Percentiles rank a stretch among this genome's conserved stretches.
These are phyloP conservation scores for Termitomyces sp. DNA, from an alignment of 768 basidiomycete genomes.

Conservation along the genomic window DNA sequence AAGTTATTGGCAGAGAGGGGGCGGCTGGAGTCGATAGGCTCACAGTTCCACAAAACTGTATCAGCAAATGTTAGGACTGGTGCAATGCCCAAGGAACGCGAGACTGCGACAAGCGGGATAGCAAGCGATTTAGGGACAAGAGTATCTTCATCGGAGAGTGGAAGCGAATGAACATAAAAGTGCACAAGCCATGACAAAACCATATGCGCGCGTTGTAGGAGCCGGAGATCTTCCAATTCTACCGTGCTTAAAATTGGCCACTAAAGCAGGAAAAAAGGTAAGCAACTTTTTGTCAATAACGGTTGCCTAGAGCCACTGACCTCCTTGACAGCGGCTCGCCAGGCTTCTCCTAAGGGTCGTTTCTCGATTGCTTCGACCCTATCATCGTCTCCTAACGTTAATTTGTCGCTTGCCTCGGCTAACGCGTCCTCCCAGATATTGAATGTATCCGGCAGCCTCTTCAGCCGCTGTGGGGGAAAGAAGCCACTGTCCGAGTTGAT, in stretches of 20 bases:
- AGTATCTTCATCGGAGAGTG: conserved; percentile 35
- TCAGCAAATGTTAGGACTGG: conserved; percentile 95
- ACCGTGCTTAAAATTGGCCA: conserved; percentile 65
- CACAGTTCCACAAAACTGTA: conserved; percentile 93
- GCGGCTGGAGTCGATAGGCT: conserved; percentile 45
- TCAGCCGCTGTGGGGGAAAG: conserved; percentile 64
- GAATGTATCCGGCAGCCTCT: conserved; percentile 47
- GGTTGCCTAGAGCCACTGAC: conserved; percentile 37
- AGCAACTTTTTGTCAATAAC: conserved; percentile 6
- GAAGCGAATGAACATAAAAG: conserved; percentile 84
- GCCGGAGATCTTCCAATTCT: conserved; percentile 48
- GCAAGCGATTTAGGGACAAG: conserved; percentile 73
- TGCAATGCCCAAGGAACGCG: conserved; percentile 74
- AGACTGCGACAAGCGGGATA: conserved; percentile 72
- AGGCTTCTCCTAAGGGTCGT: conserved; percentile 52
- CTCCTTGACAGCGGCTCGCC: conserved; percentile 57
- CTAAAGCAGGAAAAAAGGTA: conserved; percentile 30
- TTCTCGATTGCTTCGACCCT: conserved; percentile 40
- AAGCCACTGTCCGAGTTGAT: conserved; percentile 71
- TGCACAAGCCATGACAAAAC: conserved; percentile 87
- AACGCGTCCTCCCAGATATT: conserved; percentile 69
- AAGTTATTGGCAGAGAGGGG: conserved; percentile 72
- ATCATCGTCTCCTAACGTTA: conserved; percentile 55
- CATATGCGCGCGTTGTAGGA: conserved; percentile 79
- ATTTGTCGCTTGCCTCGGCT: conserved; percentile 40